These are phyloP conservation scores for Dichomitus squalens DNA, from an alignment of 1,284 basidiomycete genomes.

Conservation along the genomic window DNA sequence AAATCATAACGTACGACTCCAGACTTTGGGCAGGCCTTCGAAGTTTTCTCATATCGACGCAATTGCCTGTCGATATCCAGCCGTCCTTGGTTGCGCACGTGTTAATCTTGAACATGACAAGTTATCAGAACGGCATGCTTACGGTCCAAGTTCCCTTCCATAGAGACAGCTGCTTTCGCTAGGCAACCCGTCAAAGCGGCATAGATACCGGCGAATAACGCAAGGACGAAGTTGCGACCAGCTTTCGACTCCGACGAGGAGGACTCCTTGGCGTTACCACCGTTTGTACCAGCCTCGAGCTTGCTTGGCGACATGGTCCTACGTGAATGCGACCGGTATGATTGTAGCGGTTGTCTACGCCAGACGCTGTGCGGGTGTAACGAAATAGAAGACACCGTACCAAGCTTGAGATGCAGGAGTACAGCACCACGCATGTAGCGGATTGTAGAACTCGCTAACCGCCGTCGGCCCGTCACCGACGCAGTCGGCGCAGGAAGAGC, in stretches of 20 bases:
- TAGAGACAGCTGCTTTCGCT: slow-evolving; percentile 10
- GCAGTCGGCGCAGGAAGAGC: background rate
- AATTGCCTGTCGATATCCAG: slow-evolving; percentile 15
- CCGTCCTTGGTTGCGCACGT: background rate
- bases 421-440: background rate
- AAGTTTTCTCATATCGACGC: slow-evolving; percentile 17
- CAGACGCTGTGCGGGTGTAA: background rate
- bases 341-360: background rate
- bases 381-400: background rate
- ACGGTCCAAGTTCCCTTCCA: slow-evolving; percentile 10
- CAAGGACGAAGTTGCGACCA: background rate
- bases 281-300: background rate
- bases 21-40: slow-evolving; percentile 8
- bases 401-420: background rate
- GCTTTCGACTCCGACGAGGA: background rate
- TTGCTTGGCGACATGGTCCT: background rate
- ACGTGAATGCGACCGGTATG: background rate
- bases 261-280: background rate
- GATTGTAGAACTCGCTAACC: background rate
- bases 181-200: slow-evolving; percentile 3
- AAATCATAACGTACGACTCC: slow-evolving; percentile 30
- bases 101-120: background rate
- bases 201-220: background rate
- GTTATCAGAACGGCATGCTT: background rate
- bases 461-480: background rate